phyloP scores from a whole-genome alignment of 495 filamentous ascomycete species.

The Talaromyces adpressus region DNA sequence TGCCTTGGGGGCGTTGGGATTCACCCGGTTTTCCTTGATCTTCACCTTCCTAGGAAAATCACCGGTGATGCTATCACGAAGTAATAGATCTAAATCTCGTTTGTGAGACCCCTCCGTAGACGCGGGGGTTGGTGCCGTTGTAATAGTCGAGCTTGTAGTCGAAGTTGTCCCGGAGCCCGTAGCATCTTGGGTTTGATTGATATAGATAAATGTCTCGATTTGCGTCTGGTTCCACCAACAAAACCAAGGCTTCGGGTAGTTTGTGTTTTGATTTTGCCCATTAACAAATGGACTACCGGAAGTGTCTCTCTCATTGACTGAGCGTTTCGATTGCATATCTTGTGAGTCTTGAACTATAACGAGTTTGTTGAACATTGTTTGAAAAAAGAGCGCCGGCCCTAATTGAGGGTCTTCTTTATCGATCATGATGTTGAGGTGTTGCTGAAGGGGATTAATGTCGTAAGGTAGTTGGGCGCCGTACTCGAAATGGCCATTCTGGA shows the following conservation, averaged over 20 bases:
- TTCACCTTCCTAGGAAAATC: constrained; percentile 70
- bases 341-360: constrained; percentile 59
- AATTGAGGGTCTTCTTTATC: constrained; percentile 54
- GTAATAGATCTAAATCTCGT: constrained; percentile 6
- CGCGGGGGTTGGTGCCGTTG: neutral
- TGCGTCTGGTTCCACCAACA: constrained; percentile 82
- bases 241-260: constrained; percentile 72
- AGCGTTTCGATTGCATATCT: constrained; percentile 10
- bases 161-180: constrained; percentile 13
- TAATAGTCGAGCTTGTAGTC: constrained; percentile 9
- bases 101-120: constrained; percentile 8
- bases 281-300: constrained; percentile 6
- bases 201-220: constrained; percentile 77
- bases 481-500: constrained; percentile 35
- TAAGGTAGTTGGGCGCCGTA: constrained; percentile 73
- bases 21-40: constrained; percentile 66
- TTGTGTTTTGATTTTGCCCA: constrained; percentile 43
- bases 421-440: constrained; percentile 52
- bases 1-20: constrained; percentile 31
- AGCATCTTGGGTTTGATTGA: constrained; percentile 44
- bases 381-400: constrained; percentile 73
- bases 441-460: constrained; percentile 30
- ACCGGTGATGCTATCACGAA: constrained; percentile 12
- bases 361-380: constrained; percentile 67
- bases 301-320: constrained; percentile 7